phyloP scores from a whole-genome alignment of 192 early-diverging fungal species.

The Coemansia sp. region DNA sequence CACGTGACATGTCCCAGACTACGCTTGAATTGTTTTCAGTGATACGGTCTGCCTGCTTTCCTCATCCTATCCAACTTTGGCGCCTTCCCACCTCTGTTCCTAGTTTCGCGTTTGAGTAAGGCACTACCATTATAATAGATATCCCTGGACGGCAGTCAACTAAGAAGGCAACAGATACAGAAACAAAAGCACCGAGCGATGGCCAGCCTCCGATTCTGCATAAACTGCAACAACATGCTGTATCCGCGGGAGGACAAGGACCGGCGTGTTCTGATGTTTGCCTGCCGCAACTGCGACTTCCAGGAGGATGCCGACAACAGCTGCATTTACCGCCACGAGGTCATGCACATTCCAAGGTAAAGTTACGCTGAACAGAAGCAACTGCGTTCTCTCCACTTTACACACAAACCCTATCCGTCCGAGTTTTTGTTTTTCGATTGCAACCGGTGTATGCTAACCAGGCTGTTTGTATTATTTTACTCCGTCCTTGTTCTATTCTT shows the following conservation, averaged over 20 bases:
- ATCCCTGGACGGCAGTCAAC: too few species aligned
- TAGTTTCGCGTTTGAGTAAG: too few species aligned
- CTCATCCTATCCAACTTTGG: too few species aligned
- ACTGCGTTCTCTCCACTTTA: not conserved
- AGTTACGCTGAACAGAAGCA: not conserved
- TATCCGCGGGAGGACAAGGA: conserved; percentile 74
- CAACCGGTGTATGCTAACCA: too few species aligned
- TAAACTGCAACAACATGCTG: conserved; percentile 73
- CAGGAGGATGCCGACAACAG: conserved; percentile 69
- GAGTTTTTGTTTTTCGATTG: too few species aligned
- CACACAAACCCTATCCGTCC: not conserved
- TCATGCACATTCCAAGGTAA: conserved; percentile 59
- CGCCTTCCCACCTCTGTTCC: too few species aligned
- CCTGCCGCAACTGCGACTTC: conserved; percentile 78
- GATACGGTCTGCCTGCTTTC: not conserved
- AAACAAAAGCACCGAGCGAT: conserved; percentile 7
- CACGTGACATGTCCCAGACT: not conserved
- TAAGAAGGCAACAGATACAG: not conserved
- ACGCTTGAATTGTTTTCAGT: not conserved
- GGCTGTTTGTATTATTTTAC: not conserved
- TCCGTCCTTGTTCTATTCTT: not conserved
- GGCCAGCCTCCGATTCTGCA: conserved; percentile 51
- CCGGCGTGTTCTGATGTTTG: conserved; percentile 61
- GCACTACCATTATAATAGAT: too few species aligned
- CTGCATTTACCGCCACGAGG: conserved; percentile 77